Evolutionary conservation across 768 basidiomycete species (phyloP), one percentile per base, ranked within the genome.

Genomic region (Xanthoconium stramineum): DNA sequence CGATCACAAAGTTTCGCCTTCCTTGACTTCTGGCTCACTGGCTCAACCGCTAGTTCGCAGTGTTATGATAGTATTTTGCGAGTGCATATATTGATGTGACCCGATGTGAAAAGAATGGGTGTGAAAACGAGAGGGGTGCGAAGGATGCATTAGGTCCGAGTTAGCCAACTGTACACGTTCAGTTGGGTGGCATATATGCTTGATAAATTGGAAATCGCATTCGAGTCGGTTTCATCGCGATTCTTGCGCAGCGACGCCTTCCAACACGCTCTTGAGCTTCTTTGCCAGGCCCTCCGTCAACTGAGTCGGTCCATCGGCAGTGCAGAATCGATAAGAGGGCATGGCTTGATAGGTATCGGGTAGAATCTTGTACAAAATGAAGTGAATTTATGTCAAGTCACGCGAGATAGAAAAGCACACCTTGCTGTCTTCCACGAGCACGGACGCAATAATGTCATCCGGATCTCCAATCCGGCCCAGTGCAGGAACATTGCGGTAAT

Each of bases 311-410:
- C 91, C 91, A 56, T 91, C 88, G 12, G 80, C 69, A 1, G 91
- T 93, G 70, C 87, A 91, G 17, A 92, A 57, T 19, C 91, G 83
- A 68, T 93, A 93, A 8, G 91, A 79, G 0, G 90, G 89, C 91
- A 93, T 92, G 6, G 86, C 78, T 64, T 88, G 83, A 61, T 92
- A 93, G 2, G 90, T 93, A 29, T 88, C 83, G 0, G 83, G 65
- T 11, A 80, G 64, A 33, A 90, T 85, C 88, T 89, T 61, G 4
- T 32, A n/a, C 38, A 15, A 4, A 9, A 40, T 17, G 38, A 37
- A 53, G 6, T 24, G 9, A 1, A 40, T 35, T 20, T 2, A 29
- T 19, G 13, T 12, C 7, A 28, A 19, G 20, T 17, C 32, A 37
- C 3, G 15, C 9, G 20, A 47, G 8, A 12, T 13, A 6, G 38